A percentile compares a stretch with the other conserved stretches of the same genome.
These are phyloP conservation scores for Kondoa subrosea DNA, from an alignment of 768 basidiomycete genomes.

Conservation along the genomic window DNA sequence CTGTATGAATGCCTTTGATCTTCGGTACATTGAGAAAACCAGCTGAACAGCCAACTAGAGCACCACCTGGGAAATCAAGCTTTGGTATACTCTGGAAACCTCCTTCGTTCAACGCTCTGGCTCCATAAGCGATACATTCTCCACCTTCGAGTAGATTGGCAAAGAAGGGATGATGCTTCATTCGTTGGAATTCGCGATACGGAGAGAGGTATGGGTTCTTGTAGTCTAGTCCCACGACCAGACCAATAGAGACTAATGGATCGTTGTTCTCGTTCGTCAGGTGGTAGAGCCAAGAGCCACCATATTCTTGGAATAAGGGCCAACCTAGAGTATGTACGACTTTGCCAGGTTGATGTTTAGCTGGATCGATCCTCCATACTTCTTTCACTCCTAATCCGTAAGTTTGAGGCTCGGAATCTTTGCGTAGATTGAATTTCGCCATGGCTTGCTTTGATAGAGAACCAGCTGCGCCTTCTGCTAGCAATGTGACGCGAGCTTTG, in stretches of 20 bases:
- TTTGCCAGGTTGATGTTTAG: constrained; percentile 52
- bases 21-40: constrained; percentile 93
- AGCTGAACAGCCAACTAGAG: constrained; percentile 82
- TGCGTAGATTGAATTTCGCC: constrained; percentile 52
- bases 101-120: constrained; percentile 76
- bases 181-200: constrained; percentile 79
- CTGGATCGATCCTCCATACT: constrained; percentile 72
- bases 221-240: constrained; percentile 89
- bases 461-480: constrained; percentile 91
- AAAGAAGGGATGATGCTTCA: constrained; percentile 96
- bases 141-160: constrained; percentile 56
- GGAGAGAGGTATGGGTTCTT: constrained; percentile 82
- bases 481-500: constrained; percentile 70
- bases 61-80: constrained; percentile 81
- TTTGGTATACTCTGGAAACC: constrained; percentile 79
- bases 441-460: constrained; percentile 67
- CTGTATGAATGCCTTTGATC: constrained; percentile 96
- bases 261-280: constrained; percentile 46
- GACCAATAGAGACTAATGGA: constrained; percentile 69
- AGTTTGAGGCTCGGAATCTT: constrained; percentile 66
- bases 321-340: constrained; percentile 90
- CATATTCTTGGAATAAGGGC: constrained; percentile 53
- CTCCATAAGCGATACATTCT: constrained; percentile 76
- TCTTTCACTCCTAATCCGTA: constrained; percentile 94
- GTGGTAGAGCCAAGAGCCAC: constrained; percentile 89